These are phyloP conservation scores for Dictyostelium discoideum DNA, from an alignment of 78 protist species.

Conservation along the genomic window DNA sequence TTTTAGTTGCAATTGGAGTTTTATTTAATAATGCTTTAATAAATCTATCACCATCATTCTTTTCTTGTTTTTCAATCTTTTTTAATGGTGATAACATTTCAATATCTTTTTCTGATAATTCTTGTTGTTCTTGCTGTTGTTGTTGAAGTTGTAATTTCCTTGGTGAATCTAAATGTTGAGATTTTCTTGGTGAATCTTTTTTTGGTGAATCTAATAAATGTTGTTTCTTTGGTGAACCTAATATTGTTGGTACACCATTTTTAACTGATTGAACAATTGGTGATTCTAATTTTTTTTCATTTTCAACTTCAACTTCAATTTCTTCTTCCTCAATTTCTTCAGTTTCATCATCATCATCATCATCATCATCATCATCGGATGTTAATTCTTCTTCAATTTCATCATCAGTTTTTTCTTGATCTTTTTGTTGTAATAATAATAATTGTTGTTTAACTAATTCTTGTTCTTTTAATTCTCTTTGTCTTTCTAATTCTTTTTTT, in stretches of 20 bases:
- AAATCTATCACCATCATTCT: conserved; percentile 45
- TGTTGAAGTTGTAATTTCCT: not conserved
- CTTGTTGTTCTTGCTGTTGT: not conserved
- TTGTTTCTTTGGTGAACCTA: not conserved
- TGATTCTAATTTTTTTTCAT: not conserved
- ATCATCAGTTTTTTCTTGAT: not conserved
- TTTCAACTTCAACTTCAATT: not conserved
- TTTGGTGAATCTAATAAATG: not conserved
- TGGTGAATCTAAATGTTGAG: not conserved
- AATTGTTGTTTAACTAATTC: not conserved
- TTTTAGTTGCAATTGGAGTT: not conserved
- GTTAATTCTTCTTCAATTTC: not conserved
- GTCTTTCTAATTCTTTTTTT: conserved; percentile 2
- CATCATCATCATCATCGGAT: not conserved
- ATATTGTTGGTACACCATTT: not conserved
- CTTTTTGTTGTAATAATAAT: not conserved
- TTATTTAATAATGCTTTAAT: conserved; percentile 58
- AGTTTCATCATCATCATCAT: not conserved
- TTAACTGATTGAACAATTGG: not conserved
- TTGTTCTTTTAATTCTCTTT: conserved; percentile 16
- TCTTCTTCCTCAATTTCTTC: not conserved
- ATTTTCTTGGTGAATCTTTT: conserved; percentile 11
- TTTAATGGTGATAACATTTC: conserved; percentile 13
- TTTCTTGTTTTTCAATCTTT: conserved; percentile 6
- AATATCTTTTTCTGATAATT: not conserved